Base-by-base conservation (phyloP, 768 basidiomycete species). In the Kwoniella dejecticola region DNA sequence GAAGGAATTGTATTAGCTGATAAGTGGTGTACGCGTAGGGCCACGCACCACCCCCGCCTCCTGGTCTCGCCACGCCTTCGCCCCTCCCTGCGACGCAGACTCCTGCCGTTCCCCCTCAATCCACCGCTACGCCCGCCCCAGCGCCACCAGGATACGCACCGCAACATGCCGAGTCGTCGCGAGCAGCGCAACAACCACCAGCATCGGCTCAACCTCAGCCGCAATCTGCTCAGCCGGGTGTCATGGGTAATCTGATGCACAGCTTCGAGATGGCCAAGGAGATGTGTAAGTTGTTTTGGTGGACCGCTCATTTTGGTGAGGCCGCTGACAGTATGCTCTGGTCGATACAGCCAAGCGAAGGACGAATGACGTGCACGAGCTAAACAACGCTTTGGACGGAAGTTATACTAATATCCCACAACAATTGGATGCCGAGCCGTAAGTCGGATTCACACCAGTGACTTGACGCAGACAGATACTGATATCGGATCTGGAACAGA, bases 181-280 rank as follows among this genome's bases (percentile, higher is more conserved):
- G 72, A 23, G 47, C 69, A 8, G 56, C 56, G 15, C 52, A 53
- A 53, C 52, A 49, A 27, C 24, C 36, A 40, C 48, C 48, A 12
- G 21, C 55, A 50, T 17, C n/a, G 41, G 48, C 26, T 45, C 54
- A 61, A 17, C 29, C 50, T 23, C 11, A 19, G 27, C 23, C 23
- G 8, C 46, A 44, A 33, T 59, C 56, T 15, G 46, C 48, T 36
- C 71, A 64, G 21, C 68, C 68, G 40, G 67, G 75, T 87, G 57
- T 91, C 87, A 77, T 99, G 75, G 90, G 91, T 11, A 95, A 97
- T 75, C 83, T 99, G 54, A 93, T 97, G 40, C 86, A 89, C 21
- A 92, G 91, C 40, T 98, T 97, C 74, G 95, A 98, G 81, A 89
- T 84, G 46, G 92, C 95, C 44, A 98, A 97, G 81, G 92, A 95